Evolutionary conservation across 495 filamentous ascomycete species (phyloP).

Genomic region (Pseudomonodictys pantanalensis): DNA sequence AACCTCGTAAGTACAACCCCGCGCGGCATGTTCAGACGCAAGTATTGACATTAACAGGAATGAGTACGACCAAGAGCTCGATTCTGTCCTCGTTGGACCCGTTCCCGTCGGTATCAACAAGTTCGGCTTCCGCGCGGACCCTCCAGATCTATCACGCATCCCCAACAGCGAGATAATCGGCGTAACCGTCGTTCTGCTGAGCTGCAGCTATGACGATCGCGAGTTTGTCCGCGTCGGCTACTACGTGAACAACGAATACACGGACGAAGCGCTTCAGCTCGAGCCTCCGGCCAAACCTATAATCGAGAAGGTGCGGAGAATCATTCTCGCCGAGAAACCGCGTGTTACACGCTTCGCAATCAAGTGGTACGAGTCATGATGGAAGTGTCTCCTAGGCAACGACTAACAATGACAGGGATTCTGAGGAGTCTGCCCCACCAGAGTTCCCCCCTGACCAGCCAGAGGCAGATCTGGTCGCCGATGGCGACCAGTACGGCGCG

Average conservation of each 20-base stretch:
- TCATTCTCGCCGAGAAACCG: conserved; percentile 94
- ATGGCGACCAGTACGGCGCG: conserved; percentile 79
- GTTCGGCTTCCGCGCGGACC: conserved; percentile 94
- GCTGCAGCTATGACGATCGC: conserved; percentile 90
- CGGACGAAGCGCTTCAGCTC: conserved; percentile 78
- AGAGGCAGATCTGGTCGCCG: conserved; percentile 86
- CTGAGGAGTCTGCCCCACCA: conserved; percentile 89
- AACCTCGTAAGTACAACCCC: conserved; percentile 67
- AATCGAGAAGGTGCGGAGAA: conserved; percentile 85
- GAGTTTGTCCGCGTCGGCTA: conserved; percentile 99
- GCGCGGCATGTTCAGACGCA: conserved; percentile 17
- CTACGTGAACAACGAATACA: conserved; percentile 99
- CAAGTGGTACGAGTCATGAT: conserved; percentile 70
- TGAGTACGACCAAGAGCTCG: conserved; percentile 96
- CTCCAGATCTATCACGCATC: conserved; percentile 83
- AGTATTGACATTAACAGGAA: conserved; percentile 50
- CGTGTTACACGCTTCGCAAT: conserved; percentile 97
- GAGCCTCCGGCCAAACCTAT: conserved; percentile 89
- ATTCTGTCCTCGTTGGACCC: conserved; percentile 91
- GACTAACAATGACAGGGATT: conserved; percentile 63
- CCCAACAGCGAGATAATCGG: conserved; percentile 92
- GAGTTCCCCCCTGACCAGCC: conserved; percentile 98
- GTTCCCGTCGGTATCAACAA: conserved; percentile 98
- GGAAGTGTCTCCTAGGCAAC: background rate
- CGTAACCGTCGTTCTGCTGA: conserved; percentile 94